A percentile compares a stretch with the other conserved stretches of the same genome.
These are phyloP conservation scores for Naganishia kalamii DNA, from an alignment of 768 basidiomycete species.

Conservation along the genomic window DNA sequence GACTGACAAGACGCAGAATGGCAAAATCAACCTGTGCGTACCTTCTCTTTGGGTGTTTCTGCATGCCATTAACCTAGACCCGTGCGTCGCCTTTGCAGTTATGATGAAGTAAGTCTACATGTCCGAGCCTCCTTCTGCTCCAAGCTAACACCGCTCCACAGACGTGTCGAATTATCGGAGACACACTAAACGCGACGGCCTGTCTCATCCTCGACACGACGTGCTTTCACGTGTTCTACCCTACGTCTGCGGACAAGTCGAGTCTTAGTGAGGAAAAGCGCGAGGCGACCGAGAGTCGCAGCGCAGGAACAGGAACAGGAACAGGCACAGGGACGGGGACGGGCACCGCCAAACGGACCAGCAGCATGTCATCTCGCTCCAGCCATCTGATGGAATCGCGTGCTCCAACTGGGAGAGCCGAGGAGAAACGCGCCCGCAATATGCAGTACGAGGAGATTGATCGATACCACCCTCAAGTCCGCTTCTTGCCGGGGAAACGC, in stretches of 20 bases:
- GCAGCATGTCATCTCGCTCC: background rate
- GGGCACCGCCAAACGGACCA: background rate
- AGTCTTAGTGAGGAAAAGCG: background rate
- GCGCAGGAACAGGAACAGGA: background rate
- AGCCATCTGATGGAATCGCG: conserved; percentile 12
- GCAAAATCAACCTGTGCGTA: conserved; percentile 1
- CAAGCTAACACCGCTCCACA: conserved; percentile 29
- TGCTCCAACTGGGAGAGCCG: conserved; percentile 4
- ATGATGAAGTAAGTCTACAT: conserved; percentile 16
- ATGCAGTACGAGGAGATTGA: conserved; percentile 7
- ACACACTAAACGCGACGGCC: conserved; percentile 36
- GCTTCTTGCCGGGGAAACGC: conserved; percentile 15
- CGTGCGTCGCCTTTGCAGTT: background rate
- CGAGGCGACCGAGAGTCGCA: no score
- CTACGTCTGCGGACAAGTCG: conserved; percentile 16
- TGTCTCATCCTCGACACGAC: conserved; percentile 40
- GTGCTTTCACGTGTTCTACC: conserved; percentile 44
- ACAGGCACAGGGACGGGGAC: conserved; percentile 5
- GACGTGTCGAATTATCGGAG: conserved; percentile 38
- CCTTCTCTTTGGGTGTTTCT: no score
- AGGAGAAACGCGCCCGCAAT: conserved; percentile 5
- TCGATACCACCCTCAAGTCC: conserved; percentile 14
- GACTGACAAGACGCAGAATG: background rate
- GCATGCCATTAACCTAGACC: no score
- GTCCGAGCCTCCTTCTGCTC: no score